Conservation (phyloP, 371 early-diverging fungal genomes). For the Paraphysoderma sedebokerense region DNA sequence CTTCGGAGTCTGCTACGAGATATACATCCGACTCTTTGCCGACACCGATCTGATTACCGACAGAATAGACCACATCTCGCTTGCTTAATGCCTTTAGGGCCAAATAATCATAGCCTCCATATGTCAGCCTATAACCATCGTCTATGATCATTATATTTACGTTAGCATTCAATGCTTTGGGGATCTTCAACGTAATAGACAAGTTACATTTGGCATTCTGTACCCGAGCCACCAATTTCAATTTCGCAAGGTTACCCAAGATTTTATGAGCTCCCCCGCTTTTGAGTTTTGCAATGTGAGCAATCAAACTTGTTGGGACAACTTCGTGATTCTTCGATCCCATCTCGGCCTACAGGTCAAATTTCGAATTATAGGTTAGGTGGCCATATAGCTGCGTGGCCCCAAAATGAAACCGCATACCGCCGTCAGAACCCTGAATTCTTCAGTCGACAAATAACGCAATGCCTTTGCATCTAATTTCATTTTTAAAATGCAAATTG, state of each 20-base stretch:
- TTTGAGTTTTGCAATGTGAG: slow-evolving; percentile 70
- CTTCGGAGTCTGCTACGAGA: slow-evolving; percentile 84
- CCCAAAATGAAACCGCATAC: slow-evolving; percentile 20
- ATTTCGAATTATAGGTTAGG: neutral
- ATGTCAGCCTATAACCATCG: slow-evolving; percentile 93
- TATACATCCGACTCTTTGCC: slow-evolving; percentile 99
- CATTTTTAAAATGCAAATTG: slow-evolving; percentile 50
- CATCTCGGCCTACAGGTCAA: slow-evolving; percentile 59
- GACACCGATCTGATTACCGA: slow-evolving; percentile 98
- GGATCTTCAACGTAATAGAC: neutral
- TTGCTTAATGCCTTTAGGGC: slow-evolving; percentile 88
- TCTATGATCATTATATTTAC: slow-evolving; percentile 26
- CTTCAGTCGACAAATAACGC: slow-evolving; percentile 81
- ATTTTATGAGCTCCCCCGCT: slow-evolving; percentile 71
- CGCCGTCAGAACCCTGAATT: slow-evolving; percentile 89
- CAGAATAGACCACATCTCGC: slow-evolving; percentile 73
- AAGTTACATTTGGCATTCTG: slow-evolving; percentile 58
- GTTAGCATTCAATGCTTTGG: neutral
- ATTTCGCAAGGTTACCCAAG: slow-evolving; percentile 66
- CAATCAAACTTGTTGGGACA: slow-evolving; percentile 76
- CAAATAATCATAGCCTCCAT: slow-evolving; percentile 98
- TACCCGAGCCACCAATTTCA: slow-evolving; percentile 73
- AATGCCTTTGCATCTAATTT: slow-evolving; percentile 86
- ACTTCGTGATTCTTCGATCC: slow-evolving; percentile 95
- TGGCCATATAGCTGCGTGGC: neutral